A percentile compares a stretch with the other conserved stretches of the same genome.
Conservation (phyloP, 371 early-diverging fungal species). For the Haplosporangium sp. region DNA sequence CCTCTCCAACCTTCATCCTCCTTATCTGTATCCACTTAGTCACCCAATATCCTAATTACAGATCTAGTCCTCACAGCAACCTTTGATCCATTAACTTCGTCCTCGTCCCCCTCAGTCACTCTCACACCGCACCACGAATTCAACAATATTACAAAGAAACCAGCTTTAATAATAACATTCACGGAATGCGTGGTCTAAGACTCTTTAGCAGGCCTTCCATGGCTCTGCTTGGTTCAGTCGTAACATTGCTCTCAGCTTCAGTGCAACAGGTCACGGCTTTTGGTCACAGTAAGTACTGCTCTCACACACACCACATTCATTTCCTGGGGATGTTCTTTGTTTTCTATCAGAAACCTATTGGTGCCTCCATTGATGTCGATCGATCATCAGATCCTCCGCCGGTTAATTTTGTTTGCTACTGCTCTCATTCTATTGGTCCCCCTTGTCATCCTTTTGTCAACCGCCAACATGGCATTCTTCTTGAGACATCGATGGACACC, state of each 20-base stretch:
- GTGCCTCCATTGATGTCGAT: too few species aligned
- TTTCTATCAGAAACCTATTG: background rate
- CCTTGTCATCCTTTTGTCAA: too few species aligned
- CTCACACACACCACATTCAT: background rate
- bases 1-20: background rate
- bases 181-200: conserved; percentile 1
- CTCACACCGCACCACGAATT: background rate
- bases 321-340: background rate
- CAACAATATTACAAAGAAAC: conserved; percentile 1
- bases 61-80: background rate
- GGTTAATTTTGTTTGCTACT: too few species aligned
- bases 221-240: conserved; percentile 19
- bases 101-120: background rate
- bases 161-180: background rate
- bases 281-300: conserved; percentile 37
- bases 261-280: conserved; percentile 27
- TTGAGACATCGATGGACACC: too few species aligned
- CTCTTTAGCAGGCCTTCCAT: conserved; percentile 5
- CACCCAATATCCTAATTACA: background rate
- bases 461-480: too few species aligned
- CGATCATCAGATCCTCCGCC: too few species aligned
- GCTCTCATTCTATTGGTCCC: too few species aligned
- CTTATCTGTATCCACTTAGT: background rate
- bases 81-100: background rate
- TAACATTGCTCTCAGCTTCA: conserved; percentile 12